Evolutionary conservation across 495 filamentous ascomycete genomes (phyloP).

Genomic region (Penicillium steckii): DNA sequence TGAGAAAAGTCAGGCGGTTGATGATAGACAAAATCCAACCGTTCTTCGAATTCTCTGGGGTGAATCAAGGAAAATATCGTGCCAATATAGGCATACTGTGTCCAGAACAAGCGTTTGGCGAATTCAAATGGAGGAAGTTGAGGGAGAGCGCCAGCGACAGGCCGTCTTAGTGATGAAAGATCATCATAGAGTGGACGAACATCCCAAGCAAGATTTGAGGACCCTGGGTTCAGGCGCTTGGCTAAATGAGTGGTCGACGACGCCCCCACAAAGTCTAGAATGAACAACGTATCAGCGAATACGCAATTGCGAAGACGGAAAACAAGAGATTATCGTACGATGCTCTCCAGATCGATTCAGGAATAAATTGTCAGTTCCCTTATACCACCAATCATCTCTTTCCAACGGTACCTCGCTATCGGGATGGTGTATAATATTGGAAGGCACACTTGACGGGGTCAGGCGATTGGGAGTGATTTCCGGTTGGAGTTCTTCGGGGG

Average conservation of each 20-base stretch:
- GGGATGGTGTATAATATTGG: slow-evolving; percentile 12
- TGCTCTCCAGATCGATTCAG: slow-evolving; percentile 37
- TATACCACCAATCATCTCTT: slow-evolving; percentile 42
- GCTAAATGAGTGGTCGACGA: slow-evolving; percentile 36
- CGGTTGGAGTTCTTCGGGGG: not conserved
- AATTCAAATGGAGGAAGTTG: slow-evolving; percentile 44
- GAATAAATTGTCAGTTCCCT: slow-evolving; percentile 36
- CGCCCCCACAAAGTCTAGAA: slow-evolving; percentile 33
- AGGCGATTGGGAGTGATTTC: not conserved
- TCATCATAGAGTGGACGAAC: slow-evolving; percentile 40
- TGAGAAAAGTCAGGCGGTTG: slow-evolving; percentile 33
- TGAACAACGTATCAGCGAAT: not conserved
- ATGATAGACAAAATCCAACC: slow-evolving; percentile 39
- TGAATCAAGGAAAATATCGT: slow-evolving; percentile 51
- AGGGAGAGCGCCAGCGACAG: slow-evolving; percentile 25
- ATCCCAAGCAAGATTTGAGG: slow-evolving; percentile 39
- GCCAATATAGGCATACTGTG: slow-evolving; percentile 51
- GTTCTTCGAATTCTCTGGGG: slow-evolving; percentile 40
- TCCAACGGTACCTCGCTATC: slow-evolving; percentile 25
- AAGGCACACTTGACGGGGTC: slow-evolving; percentile 8
- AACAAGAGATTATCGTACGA: slow-evolving; percentile 16
- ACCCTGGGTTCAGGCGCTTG: slow-evolving; percentile 34
- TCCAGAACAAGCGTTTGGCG: slow-evolving; percentile 46
- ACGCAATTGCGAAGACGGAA: not conserved
- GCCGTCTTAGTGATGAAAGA: slow-evolving; percentile 30